Percentiles rank a stretch among this genome's conserved stretches.
Conservation (phyloP, 176 grass and related monocot genomes). For the Carex kokanica region DNA sequence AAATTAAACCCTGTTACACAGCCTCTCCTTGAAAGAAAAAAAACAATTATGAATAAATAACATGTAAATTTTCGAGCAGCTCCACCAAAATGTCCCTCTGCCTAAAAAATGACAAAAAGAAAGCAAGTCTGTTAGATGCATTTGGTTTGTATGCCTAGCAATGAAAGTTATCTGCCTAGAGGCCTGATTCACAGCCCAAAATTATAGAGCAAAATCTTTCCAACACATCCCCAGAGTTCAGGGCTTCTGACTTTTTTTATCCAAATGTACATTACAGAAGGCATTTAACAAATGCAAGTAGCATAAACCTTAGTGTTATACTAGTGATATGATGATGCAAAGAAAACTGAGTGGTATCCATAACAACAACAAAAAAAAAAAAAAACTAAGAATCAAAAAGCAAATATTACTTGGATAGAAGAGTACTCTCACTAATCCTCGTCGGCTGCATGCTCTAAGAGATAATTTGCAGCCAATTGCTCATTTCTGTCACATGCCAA, state of each 20-base stretch:
- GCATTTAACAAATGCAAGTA: conserved; percentile 4
- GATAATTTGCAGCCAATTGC: conserved; percentile 85
- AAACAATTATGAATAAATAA: conserved; percentile 1
- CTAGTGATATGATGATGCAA: conserved; percentile 1
- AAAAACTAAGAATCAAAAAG: background rate
- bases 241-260: background rate
- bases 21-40: conserved; percentile 18
- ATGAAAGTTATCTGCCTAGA: background rate
- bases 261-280: background rate
- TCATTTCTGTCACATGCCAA: conserved; percentile 91
- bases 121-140: background rate
- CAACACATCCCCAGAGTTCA: background rate
- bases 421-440: conserved; percentile 53
- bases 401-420: conserved; percentile 27
- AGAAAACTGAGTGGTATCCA: background rate
- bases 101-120: background rate
- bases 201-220: background rate
- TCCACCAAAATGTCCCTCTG: background rate
- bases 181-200: background rate
- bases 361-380: background rate
- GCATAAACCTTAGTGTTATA: background rate
- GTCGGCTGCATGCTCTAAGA: conserved; percentile 76
- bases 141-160: background rate
- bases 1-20: conserved; percentile 7
- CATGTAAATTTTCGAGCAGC: background rate